Base-by-base conservation (phyloP, 352 stramenopile species). In the Phytophthora quininea region DNA sequence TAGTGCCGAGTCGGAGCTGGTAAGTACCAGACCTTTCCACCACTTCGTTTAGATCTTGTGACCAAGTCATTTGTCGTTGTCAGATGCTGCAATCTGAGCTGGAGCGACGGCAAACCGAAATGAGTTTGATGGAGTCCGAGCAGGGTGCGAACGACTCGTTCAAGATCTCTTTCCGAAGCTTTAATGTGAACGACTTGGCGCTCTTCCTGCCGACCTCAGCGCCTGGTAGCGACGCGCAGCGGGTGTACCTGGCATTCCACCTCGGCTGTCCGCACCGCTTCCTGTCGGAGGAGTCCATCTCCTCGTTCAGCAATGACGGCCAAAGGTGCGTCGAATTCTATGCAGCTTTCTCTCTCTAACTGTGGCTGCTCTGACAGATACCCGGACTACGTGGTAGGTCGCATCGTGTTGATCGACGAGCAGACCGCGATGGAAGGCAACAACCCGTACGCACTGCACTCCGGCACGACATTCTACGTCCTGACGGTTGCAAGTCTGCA, bases 341-440 rank as follows among this genome's bases (percentile, higher is more conserved):
- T 24, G 19, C 19, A 24, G 19, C 19, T 24, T 24, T 24, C 19
- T 24, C 19, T 24, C 19, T 24, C 19, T 24, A 24, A 24, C 19
- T 24, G 19, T 24, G 19, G 19, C 19, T 24, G 43, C 59, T 40
- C 10, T 65, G 3, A 15, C 50, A 96, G 88, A 71, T 96, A 95
- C 66, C 89, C 89, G 0, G 89, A 96, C 69, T 96, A 94, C 64
- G 88, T 96, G 27, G 77, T 96, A 54, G 89, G 89, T 2, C 87
- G 87, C 56, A 95, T 96, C 57, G 86, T 96, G 65, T 72, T 95
- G 30, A 95, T 96, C 51, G 89, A 96, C 70, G 86, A 95, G 68
- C 87, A 94, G 53, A 78, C 82, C n/a, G 86, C 89, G 37, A 91
- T 76, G 12, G 89, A 96, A 42, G 37, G 66, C 31, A 80, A 93